Evolutionary conservation across 345 rosid genomes (phyloP).

Genomic region (Murraya koenigii): DNA sequence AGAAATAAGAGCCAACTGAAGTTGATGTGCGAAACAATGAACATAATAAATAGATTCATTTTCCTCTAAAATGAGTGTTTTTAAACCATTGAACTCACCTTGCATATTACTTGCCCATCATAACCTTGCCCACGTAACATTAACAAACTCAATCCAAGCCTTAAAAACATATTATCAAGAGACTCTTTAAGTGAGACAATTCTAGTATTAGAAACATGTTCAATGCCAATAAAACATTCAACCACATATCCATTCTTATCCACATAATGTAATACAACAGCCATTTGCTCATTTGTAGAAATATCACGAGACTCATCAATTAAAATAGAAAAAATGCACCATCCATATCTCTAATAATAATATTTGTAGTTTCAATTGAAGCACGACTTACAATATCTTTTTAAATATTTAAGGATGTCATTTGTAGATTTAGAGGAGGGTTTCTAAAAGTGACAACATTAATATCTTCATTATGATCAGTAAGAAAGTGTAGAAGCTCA

Average conservation of each 20-base stretch:
- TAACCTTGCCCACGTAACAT: background rate
- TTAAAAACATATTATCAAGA: background rate
- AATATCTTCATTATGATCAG: too few relatives aligned
- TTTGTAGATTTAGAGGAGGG: too few relatives aligned
- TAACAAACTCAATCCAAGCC: background rate
- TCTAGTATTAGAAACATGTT: background rate
- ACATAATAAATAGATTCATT: background rate
- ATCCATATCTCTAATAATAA: background rate
- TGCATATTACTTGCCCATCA: background rate
- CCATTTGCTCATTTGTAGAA: background rate
- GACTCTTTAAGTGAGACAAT: background rate
- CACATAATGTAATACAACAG: background rate
- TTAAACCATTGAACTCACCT: background rate
- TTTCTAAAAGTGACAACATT: too few relatives aligned
- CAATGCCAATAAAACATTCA: too few relatives aligned
- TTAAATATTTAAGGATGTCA: background rate
- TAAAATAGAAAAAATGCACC: background rate
- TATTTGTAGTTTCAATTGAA: background rate
- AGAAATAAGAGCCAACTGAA: background rate
- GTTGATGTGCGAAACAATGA: background rate
- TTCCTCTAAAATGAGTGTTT: background rate
- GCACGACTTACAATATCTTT: background rate
- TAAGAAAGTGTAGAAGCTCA: too few relatives aligned
- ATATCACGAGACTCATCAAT: background rate
- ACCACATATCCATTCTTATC: background rate